Evolutionary conservation across 495 filamentous ascomycete genomes (phyloP).

Genomic region (Penicillium turbatum): DNA sequence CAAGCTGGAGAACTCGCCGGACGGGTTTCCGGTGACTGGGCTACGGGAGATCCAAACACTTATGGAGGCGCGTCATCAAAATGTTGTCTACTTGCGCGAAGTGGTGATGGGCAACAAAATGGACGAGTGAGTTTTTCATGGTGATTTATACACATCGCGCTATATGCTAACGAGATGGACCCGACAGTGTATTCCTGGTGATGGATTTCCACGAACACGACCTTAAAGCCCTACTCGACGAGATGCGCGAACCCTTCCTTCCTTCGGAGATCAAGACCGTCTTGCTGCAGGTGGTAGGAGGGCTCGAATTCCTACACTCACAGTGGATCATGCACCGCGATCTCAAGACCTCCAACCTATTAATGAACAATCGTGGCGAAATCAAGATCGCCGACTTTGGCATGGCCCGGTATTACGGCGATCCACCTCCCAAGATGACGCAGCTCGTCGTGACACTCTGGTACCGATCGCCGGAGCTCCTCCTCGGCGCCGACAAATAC

Average conservation of each 20-base stretch:
- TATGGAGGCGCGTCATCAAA: constrained; percentile 59
- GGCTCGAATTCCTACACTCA: constrained; percentile 79
- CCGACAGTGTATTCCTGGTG: constrained; percentile 79
- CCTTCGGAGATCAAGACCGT: constrained; percentile 91
- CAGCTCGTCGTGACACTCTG: constrained; percentile 95
- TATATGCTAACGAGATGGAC: constrained; percentile 12
- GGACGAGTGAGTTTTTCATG: constrained; percentile 57
- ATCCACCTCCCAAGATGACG: constrained; percentile 78
- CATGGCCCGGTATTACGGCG: constrained; percentile 87
- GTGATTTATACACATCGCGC: too few relatives aligned
- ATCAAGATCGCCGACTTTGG: constrained; percentile 98
- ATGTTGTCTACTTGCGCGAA: constrained; percentile 77
- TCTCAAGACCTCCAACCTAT: constrained; percentile 92
- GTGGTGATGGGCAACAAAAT: constrained; percentile 79
- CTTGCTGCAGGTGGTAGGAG: constrained; percentile 74
- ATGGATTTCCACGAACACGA: constrained; percentile 99
- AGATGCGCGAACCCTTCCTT: constrained; percentile 91
- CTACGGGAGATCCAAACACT: constrained; percentile 81
- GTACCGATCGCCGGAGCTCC: constrained; percentile 90
- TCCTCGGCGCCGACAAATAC: constrained; percentile 78
- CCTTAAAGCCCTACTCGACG: constrained; percentile 86
- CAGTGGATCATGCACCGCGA: constrained; percentile 96
- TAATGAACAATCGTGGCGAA: constrained; percentile 91
- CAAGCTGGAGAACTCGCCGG: constrained; percentile 79
- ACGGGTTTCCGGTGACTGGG: constrained; percentile 90